Conservation (phyloP, 208 protist species). For the Leptomonas pyrrhocoris region DNA sequence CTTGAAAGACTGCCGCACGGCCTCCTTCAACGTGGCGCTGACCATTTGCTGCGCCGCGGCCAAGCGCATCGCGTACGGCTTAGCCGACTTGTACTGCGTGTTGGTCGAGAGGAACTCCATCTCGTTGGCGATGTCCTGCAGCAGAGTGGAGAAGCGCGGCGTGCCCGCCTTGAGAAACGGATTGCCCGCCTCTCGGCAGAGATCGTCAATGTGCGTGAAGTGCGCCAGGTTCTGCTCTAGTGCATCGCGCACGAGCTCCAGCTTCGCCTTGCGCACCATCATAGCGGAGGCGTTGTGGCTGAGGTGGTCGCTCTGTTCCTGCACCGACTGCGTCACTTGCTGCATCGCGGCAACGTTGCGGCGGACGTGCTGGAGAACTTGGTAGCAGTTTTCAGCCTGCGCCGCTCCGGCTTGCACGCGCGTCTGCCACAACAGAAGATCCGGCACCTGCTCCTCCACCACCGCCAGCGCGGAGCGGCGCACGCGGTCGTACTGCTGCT, state of each 20-base stretch:
- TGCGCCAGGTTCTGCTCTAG: conserved; percentile 73
- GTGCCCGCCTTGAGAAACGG: conserved; percentile 65
- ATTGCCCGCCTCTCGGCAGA: conserved; percentile 68
- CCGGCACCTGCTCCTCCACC: conserved; percentile 53
- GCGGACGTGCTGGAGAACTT: conserved; percentile 45
- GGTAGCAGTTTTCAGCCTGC: conserved; percentile 55
- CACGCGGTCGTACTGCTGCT: conserved; percentile 21
- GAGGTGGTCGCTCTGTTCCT: conserved; percentile 77
- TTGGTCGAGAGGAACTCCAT: conserved; percentile 77
- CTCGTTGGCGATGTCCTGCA: conserved; percentile 81
- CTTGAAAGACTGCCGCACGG: conserved; percentile 55
- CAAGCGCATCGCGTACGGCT: conserved; percentile 70
- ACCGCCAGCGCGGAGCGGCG: conserved; percentile 28
- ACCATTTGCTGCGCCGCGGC: conserved; percentile 63
- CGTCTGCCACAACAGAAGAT: conserved; percentile 48
- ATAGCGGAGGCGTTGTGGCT: conserved; percentile 77
- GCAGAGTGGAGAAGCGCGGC: conserved; percentile 60
- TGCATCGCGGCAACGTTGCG: conserved; percentile 62
- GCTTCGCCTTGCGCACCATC: conserved; percentile 71
- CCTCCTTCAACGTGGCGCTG: conserved; percentile 50
- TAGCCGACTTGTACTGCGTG: conserved; percentile 76
- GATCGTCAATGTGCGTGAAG: conserved; percentile 81
- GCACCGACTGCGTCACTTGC: conserved; percentile 67
- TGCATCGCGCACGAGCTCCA: conserved; percentile 77
- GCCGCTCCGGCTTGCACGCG: conserved; percentile 41